Percentiles rank a stretch among this genome's conserved stretches.
phyloP scores from a whole-genome alignment of 768 basidiomycete genomes.

The Tulasnella calospora region DNA sequence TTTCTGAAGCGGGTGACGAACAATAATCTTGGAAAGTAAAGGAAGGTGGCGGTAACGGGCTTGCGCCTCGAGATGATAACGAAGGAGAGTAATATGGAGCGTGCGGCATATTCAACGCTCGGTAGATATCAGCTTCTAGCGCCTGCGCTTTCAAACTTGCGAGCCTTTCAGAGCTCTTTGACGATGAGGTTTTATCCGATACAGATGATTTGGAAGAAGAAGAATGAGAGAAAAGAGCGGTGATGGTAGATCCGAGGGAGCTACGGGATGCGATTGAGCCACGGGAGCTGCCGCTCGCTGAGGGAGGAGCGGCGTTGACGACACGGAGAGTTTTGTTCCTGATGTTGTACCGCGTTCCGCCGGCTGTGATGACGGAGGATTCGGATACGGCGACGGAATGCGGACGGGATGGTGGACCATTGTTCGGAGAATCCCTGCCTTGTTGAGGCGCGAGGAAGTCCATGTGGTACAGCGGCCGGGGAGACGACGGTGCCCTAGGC shows the following conservation, averaged over 20 bases:
- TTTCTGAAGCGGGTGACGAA: background rate
- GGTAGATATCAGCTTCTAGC: background rate
- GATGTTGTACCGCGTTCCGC: background rate
- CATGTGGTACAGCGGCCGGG: background rate
- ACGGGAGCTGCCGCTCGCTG: background rate
- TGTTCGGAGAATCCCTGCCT: background rate
- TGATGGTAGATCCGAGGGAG: background rate
- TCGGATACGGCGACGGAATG: background rate
- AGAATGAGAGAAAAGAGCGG: background rate
- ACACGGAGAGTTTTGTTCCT: background rate
- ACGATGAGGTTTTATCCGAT: background rate
- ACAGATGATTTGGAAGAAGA: background rate
- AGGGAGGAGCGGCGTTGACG: background rate
- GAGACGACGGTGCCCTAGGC: background rate
- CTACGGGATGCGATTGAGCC: background rate
- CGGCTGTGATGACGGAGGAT: background rate
- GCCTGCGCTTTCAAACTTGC: background rate
- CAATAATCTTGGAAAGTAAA: background rate
- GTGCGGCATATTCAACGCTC: background rate
- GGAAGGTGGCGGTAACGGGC: background rate
- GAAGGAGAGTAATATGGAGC: background rate
- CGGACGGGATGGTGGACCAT: background rate
- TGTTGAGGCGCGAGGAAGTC: background rate
- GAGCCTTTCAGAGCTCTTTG: background rate
- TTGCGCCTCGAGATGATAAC: background rate